Evolutionary conservation across 148 eudicot species (phyloP).

Genomic region (Rhododendron williamsianum): DNA sequence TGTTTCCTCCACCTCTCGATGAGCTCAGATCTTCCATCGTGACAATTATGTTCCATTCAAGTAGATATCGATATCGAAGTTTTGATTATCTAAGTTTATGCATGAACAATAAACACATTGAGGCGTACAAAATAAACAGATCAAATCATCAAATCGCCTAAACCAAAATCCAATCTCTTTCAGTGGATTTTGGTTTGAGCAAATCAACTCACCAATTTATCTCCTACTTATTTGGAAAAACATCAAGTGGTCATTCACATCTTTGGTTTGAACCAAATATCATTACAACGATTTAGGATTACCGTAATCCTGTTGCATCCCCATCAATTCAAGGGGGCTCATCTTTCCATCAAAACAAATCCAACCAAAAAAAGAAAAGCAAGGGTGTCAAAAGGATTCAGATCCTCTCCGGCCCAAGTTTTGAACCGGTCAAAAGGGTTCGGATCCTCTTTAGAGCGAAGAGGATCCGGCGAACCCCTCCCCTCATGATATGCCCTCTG

Average conservation of each 20-base stretch:
- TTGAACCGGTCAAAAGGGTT: not conserved
- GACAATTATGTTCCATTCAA: not conserved
- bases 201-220: not conserved
- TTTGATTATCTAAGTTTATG: not conserved
- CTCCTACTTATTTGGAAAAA: not conserved
- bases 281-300: not conserved
- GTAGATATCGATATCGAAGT: not conserved
- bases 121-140: not conserved
- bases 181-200: not conserved
- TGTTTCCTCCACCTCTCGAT: not conserved
- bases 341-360: not conserved
- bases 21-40: not conserved
- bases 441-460: too few relatives aligned
- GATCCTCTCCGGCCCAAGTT: not conserved
- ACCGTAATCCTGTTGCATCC: not conserved
- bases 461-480: not conserved
- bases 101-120: not conserved
- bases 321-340: not conserved
- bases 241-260: not conserved
- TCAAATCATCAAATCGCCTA: not conserved
- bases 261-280: not conserved
- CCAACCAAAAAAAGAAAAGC: not conserved
- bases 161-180: not conserved
- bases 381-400: not conserved
- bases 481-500: not conserved